Conservation (phyloP, 1,139 yeast species). For the Lizanozyma gosingica region DNA sequence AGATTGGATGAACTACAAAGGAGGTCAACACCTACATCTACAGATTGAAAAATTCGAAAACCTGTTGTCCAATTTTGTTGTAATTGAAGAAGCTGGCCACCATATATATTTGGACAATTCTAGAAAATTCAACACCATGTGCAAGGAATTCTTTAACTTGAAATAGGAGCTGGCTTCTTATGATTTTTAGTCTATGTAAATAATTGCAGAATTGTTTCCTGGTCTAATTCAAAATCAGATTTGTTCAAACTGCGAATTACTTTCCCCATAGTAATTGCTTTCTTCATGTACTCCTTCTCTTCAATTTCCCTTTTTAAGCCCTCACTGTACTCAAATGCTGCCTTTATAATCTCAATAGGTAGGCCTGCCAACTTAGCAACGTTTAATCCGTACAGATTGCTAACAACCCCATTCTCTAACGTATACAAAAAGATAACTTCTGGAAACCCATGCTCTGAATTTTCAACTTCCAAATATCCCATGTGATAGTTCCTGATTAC, state of each 20-base stretch:
- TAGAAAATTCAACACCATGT: too few species aligned
- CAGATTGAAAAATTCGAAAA: too few species aligned
- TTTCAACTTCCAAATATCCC: constrained; percentile 50
- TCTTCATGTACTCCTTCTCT: constrained; percentile 5
- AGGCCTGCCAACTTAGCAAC: constrained; percentile 69
- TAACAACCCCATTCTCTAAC: constrained; percentile 48
- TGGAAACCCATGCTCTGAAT: constrained; percentile 24
- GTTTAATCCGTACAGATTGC: constrained; percentile 67
- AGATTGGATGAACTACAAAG: too few species aligned
- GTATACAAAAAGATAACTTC: constrained; percentile 54
- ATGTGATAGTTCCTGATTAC: constrained; percentile 58
- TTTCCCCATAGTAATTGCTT: not conserved
- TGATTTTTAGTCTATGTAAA: not conserved
- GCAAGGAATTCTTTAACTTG: too few species aligned
- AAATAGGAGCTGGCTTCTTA: too few species aligned
- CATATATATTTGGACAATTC: too few species aligned
- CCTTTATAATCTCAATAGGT: constrained; percentile 37
- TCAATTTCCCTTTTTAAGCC: constrained; percentile 26
- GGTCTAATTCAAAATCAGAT: not conserved
- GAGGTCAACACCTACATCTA: too few species aligned
- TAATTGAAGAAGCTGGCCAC: too few species aligned
- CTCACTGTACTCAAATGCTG: constrained; percentile 42
- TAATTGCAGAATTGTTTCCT: not conserved
- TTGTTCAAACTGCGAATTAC: too few species aligned
- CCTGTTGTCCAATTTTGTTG: too few species aligned